These are phyloP conservation scores for Penicillium digitatum DNA, from an alignment of 2,329 filamentous ascomycete genomes.

Conservation along the genomic window DNA sequence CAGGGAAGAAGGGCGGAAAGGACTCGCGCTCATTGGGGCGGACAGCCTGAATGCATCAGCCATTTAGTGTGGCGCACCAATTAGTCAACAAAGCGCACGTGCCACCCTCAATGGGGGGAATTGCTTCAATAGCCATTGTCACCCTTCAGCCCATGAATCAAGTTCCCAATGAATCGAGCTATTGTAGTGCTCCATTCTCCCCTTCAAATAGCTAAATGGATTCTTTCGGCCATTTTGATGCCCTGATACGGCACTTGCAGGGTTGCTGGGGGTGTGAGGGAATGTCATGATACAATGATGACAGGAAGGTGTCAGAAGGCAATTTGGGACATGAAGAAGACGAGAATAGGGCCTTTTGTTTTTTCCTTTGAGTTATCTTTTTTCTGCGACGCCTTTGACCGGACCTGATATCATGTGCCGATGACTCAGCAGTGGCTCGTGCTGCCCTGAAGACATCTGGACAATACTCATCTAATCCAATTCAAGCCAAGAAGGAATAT, in stretches of 20 bases:
- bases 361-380: conserved; percentile 20
- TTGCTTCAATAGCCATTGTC: conserved; percentile 12
- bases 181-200: neutral
- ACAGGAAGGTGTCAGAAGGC: conserved; percentile 25
- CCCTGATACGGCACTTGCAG: neutral
- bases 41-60: conserved; percentile 15
- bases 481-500: neutral
- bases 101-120: conserved; percentile 15
- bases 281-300: conserved; percentile 10
- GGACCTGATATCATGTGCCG: conserved; percentile 30
- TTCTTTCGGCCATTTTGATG: conserved; percentile 1
- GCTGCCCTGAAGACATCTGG: neutral
- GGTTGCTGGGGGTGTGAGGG: neutral
- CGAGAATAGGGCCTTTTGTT: conserved; percentile 14
- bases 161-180: conserved; percentile 8
- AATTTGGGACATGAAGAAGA: conserved; percentile 21
- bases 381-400: conserved; percentile 24
- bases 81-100: conserved; percentile 21
- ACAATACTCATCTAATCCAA: neutral
- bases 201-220: neutral
- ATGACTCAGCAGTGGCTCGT: conserved; percentile 21
- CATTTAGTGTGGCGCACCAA: conserved; percentile 16
- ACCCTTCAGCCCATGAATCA: conserved; percentile 3
- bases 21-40: conserved; percentile 20
- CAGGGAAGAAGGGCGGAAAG: conserved; percentile 23